Evolutionary conservation across 305 asterid species (phyloP), one percentile per base, ranked within the genome.

Genomic region (Rubia balearica): DNA sequence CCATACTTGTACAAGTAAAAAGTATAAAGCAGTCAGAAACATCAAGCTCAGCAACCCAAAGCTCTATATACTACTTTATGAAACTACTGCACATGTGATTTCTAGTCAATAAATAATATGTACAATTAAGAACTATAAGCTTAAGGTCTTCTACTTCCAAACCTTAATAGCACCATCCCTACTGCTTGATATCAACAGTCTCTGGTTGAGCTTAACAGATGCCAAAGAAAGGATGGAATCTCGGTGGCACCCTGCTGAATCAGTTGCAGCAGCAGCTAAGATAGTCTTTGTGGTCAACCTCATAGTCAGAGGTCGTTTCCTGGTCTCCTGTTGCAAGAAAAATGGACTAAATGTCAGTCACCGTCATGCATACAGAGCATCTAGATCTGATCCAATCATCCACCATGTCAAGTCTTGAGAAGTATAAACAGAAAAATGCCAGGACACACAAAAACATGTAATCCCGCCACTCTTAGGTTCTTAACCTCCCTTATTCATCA

Each of bases 121-220:
- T 83, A 88, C 88, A 86, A 74, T 16, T 65, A 73, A 71, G 69
- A 65, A 78, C 75, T 16, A 45, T 61, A 62, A 10, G 8, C 67
- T 40, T 71, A 75, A 67, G 78, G 76, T 65, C 75, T 66, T 74
- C 85, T 84, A 94, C 88, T 94, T 94, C 99, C 99, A 94, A 74
- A 91, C 99, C 89, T 94, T 94, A 63, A 94, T 81, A 70, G 97
- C 97, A 66, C 97, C 99, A 73, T 91, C 97, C 81, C 97, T 85
- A 75, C 99, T 85, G 83, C 97, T 85, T 21, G 97, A 94, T 80
- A 94, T 84, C 75, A 94, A 79, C 77, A 94, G 97, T 79, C 97
- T 88, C 87, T 91, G 99, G 80, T 94, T 91, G 86, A 91, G 80
- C 82, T 91, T 88, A 51, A 91, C 96, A 61, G 96, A 88, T 59